Evolutionary conservation across 2,329 filamentous ascomycete genomes (phyloP).

Genomic region (Hymenoscyphus scutula): DNA sequence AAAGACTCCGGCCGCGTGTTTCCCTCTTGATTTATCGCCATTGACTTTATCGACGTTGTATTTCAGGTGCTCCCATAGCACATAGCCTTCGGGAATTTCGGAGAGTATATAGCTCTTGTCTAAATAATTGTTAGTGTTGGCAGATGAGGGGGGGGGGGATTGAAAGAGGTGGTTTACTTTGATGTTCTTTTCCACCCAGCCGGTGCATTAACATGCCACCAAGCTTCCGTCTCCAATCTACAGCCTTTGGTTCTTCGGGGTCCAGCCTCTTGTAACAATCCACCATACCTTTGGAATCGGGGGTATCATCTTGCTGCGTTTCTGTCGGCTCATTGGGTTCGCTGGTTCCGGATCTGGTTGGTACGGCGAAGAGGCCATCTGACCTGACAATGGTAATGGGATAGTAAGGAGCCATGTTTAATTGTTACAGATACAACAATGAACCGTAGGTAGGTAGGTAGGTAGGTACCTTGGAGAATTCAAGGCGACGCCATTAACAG

Average conservation of each 20-base stretch:
- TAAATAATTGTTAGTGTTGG: constrained; percentile 9
- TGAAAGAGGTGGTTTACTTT: constrained; percentile 16
- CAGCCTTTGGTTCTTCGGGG: constrained; percentile 49
- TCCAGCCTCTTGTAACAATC: constrained; percentile 54
- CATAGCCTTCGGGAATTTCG: constrained; percentile 54
- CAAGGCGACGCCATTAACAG: not conserved
- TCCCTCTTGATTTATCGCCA: constrained; percentile 38
- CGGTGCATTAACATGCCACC: constrained; percentile 56
- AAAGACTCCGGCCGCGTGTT: constrained; percentile 44
- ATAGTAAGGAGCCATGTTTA: constrained; percentile 28
- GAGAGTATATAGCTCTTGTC: constrained; percentile 49
- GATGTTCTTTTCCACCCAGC: constrained; percentile 39
- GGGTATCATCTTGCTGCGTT: constrained; percentile 50
- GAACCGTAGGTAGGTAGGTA: not conserved
- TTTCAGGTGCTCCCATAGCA: constrained; percentile 57
- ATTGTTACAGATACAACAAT: not conserved
- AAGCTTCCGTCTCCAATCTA: constrained; percentile 58
- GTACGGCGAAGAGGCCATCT: constrained; percentile 30
- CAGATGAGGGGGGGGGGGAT: not conserved
- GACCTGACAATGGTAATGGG: constrained; percentile 29
- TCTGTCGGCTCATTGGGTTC: constrained; percentile 50
- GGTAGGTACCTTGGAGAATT: not conserved
- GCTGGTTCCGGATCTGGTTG: constrained; percentile 23
- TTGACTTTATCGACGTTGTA: constrained; percentile 45
- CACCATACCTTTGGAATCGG: constrained; percentile 50